Evolutionary conservation across 2,329 filamentous ascomycete species (phyloP).

Genomic region (Dendryphion nanum): DNA sequence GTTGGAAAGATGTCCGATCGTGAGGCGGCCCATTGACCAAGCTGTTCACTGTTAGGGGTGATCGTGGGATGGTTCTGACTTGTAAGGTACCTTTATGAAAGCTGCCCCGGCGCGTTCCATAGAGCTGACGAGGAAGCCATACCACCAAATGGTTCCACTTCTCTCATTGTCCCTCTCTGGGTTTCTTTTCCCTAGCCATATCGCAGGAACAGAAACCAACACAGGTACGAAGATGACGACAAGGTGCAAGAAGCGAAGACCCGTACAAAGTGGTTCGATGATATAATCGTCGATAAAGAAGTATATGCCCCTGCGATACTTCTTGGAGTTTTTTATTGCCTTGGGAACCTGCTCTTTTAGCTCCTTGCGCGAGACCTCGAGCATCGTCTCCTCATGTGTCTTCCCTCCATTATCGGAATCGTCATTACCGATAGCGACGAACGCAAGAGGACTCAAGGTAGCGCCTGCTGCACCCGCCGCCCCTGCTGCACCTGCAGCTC

Average conservation of each 20-base stretch:
- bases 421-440: slow-evolving; percentile 58
- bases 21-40: slow-evolving; percentile 98
- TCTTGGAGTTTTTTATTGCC: slow-evolving; percentile 59
- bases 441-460: slow-evolving; percentile 55
- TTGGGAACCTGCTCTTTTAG: slow-evolving; percentile 67
- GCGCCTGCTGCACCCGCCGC: slow-evolving; percentile 21
- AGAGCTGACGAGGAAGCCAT: slow-evolving; percentile 75
- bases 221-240: slow-evolving; percentile 89
- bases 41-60: slow-evolving; percentile 47
- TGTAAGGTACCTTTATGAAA: slow-evolving; percentile 95
- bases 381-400: slow-evolving; percentile 83
- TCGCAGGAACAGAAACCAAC: slow-evolving; percentile 71
- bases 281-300: slow-evolving; percentile 70
- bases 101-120: slow-evolving; percentile 95
- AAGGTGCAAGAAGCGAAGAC: slow-evolving; percentile 82
- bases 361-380: slow-evolving; percentile 76
- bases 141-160: slow-evolving; percentile 90
- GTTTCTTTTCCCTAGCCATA: slow-evolving; percentile 73
- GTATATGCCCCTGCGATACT: slow-evolving; percentile 58
- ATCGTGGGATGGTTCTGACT: neutral
- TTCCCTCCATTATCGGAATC: slow-evolving; percentile 48
- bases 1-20: slow-evolving; percentile 93
- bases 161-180: slow-evolving; percentile 70
- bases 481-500: slow-evolving; percentile 3
- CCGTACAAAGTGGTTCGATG: slow-evolving; percentile 83